Conservation (phyloP, 257 asterid genomes). For the Nemophila menziesii region DNA sequence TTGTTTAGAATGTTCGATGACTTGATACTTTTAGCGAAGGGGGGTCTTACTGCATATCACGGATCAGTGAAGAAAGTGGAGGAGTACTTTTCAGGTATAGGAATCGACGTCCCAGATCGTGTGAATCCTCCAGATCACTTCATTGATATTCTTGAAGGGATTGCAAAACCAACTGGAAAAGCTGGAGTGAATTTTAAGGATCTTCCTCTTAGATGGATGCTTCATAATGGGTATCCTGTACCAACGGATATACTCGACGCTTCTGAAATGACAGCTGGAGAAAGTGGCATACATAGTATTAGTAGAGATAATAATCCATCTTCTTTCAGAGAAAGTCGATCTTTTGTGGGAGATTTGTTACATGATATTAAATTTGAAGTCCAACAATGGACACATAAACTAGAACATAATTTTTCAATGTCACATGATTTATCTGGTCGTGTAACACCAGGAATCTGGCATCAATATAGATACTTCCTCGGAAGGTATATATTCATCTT, state of each 20-base stretch:
- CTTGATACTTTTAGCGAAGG: constrained; percentile 91
- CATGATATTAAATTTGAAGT: constrained; percentile 55
- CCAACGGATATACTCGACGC: constrained; percentile 89
- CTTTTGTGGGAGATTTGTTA: constrained; percentile 74
- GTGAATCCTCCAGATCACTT: constrained; percentile 95
- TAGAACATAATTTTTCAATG: constrained; percentile 40
- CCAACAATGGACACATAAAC: constrained; percentile 51
- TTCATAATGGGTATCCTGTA: constrained; percentile 88
- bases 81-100: constrained; percentile 78
- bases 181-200: constrained; percentile 61
- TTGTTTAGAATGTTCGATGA: constrained; percentile 97
- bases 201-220: constrained; percentile 98
- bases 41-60: constrained; percentile 89
- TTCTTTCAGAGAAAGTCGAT: constrained; percentile 30
- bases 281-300: too few relatives aligned
- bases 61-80: constrained; percentile 97
- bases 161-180: constrained; percentile 41
- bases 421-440: constrained; percentile 59
- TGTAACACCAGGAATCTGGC: constrained; percentile 32
- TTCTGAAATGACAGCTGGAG: constrained; percentile 34
- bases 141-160: constrained; percentile 91
- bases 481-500: constrained; percentile 48
- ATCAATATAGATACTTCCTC: constrained; percentile 66
- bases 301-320: constrained; percentile 36
- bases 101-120: constrained; percentile 82